phyloP scores from a whole-genome alignment of 345 rosid genomes.

The Eucalyptus marginata region DNA sequence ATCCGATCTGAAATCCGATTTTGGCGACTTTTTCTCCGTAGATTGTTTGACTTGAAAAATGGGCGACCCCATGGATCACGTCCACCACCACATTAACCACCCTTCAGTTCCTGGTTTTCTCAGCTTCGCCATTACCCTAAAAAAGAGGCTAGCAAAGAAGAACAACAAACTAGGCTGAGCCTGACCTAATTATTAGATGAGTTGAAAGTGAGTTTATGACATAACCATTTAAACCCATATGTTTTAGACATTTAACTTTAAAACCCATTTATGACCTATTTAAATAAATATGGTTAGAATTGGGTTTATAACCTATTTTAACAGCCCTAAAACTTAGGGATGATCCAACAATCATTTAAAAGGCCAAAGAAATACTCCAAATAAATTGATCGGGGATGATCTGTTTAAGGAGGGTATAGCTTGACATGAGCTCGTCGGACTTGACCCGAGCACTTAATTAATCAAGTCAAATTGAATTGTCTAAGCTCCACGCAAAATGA shows the following conservation, averaged over 20 bases:
- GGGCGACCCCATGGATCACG: not conserved
- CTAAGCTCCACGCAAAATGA: not conserved
- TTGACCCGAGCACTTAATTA: not conserved
- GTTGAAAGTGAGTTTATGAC: not conserved
- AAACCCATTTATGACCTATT: not conserved
- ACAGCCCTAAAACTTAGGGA: not conserved
- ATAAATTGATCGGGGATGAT: not conserved
- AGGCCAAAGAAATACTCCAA: not conserved
- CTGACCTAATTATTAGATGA: too few species aligned
- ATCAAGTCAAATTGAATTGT: not conserved
- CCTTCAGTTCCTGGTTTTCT: not conserved
- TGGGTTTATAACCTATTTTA: not conserved
- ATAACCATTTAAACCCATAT: not conserved
- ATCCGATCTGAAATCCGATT: fast-evolving
- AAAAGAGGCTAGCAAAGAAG: not conserved
- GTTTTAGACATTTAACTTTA: too few species aligned
- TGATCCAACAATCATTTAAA: not conserved
- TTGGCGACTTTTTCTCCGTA: not conserved
- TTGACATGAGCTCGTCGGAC: not conserved
- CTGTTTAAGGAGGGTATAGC: not conserved
- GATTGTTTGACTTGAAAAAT: not conserved
- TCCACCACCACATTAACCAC: not conserved
- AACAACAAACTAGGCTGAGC: not conserved
- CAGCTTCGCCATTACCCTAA: not conserved
- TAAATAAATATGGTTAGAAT: not conserved